Conservation (phyloP, 2,329 filamentous ascomycete genomes). For the Sarocladium kiliense region DNA sequence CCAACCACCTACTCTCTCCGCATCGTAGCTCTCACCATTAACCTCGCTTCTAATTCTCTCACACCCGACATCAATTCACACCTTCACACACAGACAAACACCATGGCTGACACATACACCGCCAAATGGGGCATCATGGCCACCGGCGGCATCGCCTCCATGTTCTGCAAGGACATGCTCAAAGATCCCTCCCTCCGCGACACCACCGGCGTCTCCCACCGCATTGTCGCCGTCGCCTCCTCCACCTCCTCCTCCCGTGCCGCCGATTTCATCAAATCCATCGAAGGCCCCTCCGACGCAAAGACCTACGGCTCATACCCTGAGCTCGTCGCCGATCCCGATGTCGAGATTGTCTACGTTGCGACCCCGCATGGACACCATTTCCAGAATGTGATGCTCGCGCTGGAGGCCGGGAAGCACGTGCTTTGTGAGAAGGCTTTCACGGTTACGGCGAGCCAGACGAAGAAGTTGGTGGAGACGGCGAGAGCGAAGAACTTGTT, state of each 20-base stretch:
- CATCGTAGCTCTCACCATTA: neutral
- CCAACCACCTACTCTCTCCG: neutral
- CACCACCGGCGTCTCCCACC: slow-evolving; percentile 69
- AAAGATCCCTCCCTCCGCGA: slow-evolving; percentile 64
- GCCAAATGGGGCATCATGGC: slow-evolving; percentile 58
- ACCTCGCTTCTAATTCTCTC: neutral
- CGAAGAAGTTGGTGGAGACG: slow-evolving; percentile 64
- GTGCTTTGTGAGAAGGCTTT: slow-evolving; percentile 90
- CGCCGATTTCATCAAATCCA: slow-evolving; percentile 64
- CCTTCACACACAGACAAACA: no score
- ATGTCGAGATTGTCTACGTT: slow-evolving; percentile 83
- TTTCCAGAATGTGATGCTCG: slow-evolving; percentile 86
- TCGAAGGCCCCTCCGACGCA: slow-evolving; percentile 62
- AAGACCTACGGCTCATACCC: slow-evolving; percentile 76
- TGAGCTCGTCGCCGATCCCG: slow-evolving; percentile 71
- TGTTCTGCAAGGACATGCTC: slow-evolving; percentile 73
- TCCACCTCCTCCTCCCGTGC: slow-evolving; percentile 68
- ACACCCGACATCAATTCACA: neutral
- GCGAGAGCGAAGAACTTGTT: slow-evolving; percentile 69
- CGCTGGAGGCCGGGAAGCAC: slow-evolving; percentile 76
- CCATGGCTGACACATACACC: slow-evolving; percentile 39
- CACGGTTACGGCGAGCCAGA: slow-evolving; percentile 76
- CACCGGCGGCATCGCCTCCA: slow-evolving; percentile 54
- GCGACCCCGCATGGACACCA: slow-evolving; percentile 90
- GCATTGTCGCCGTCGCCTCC: slow-evolving; percentile 74